Percentiles rank a stretch among this genome's conserved stretches.
These are phyloP conservation scores for Mycotypha africana DNA, from an alignment of 371 early-diverging fungal species.

Conservation along the genomic window DNA sequence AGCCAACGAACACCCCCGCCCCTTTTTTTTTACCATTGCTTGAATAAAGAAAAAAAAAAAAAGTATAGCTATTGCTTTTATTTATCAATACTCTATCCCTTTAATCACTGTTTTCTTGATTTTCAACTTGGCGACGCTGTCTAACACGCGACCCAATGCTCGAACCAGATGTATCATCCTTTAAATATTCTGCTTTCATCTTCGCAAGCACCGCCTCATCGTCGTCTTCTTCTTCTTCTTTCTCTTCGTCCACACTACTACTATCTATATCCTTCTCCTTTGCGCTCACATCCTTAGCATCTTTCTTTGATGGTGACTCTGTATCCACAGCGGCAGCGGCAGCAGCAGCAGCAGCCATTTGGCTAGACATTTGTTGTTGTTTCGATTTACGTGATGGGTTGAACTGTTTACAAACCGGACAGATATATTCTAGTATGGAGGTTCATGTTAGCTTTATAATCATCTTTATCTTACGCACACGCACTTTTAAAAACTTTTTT, in stretches of 20 bases:
- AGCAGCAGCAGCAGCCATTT: no score
- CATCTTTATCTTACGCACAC: no score
- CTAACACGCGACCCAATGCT: conserved; percentile 18
- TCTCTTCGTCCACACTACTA: no score
- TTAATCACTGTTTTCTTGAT: no score
- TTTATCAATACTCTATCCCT: no score
- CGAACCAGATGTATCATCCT: background rate
- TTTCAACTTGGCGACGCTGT: conserved; percentile 13
- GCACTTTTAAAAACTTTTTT: no score
- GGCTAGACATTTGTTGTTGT: no score
- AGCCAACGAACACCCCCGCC: no score
- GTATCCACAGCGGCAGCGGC: no score
- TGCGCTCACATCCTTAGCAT: background rate
- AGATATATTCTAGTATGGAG: conserved; percentile 15
- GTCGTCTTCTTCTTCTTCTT: conserved; percentile 2
- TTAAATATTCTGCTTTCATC: conserved; percentile 2
- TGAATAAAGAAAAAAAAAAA: no score
- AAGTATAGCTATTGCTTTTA: no score
- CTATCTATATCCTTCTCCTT: background rate
- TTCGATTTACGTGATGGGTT: conserved; percentile 23
- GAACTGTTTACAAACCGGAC: conserved; percentile 24
- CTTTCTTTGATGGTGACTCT: background rate
- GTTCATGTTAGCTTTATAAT: background rate
- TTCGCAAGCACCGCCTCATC: conserved; percentile 6
- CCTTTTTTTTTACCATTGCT: no score